These are phyloP conservation scores for Leucocoprinus leucothites DNA, from an alignment of 768 basidiomycete species.

Conservation along the genomic window DNA sequence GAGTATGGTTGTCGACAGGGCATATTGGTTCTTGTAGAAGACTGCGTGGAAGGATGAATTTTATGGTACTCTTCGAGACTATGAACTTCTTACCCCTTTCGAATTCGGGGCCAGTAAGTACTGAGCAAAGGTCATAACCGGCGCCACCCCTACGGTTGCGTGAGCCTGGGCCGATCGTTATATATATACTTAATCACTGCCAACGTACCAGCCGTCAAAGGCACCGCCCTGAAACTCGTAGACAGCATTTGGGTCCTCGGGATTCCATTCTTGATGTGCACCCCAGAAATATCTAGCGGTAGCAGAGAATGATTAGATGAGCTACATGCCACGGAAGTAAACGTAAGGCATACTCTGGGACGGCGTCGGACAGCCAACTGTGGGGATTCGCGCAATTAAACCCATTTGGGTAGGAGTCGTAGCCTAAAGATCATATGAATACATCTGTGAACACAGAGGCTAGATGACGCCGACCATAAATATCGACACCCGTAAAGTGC, in stretches of 20 bases:
- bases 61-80: neutral
- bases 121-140: slow-evolving; percentile 30
- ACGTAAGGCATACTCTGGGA: slow-evolving; percentile 30
- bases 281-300: slow-evolving; percentile 37
- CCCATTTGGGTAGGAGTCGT: slow-evolving; percentile 49
- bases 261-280: slow-evolving; percentile 33
- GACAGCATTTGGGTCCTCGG: slow-evolving; percentile 36
- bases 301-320: neutral
- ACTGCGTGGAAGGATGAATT: slow-evolving; percentile 22
- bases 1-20: slow-evolving; percentile 44
- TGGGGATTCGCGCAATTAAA: slow-evolving; percentile 52
- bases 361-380: slow-evolving; percentile 40
- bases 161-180: too few relatives aligned
- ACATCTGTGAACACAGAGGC: neutral
- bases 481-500: slow-evolving; percentile 41
- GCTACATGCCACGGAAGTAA: too few relatives aligned
- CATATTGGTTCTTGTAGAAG: slow-evolving; percentile 46
- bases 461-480: slow-evolving; percentile 32
- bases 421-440: slow-evolving; percentile 13
- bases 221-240: slow-evolving; percentile 51
- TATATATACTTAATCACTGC: too few relatives aligned
- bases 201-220: slow-evolving; percentile 43
- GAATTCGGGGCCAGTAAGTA: slow-evolving; percentile 38
- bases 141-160: slow-evolving; percentile 35
- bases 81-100: slow-evolving; percentile 33